A percentile compares a stretch with the other conserved stretches of the same genome.
phyloP scores from a whole-genome alignment of 2,329 filamentous ascomycete species.

The Fusarium sp. region DNA sequence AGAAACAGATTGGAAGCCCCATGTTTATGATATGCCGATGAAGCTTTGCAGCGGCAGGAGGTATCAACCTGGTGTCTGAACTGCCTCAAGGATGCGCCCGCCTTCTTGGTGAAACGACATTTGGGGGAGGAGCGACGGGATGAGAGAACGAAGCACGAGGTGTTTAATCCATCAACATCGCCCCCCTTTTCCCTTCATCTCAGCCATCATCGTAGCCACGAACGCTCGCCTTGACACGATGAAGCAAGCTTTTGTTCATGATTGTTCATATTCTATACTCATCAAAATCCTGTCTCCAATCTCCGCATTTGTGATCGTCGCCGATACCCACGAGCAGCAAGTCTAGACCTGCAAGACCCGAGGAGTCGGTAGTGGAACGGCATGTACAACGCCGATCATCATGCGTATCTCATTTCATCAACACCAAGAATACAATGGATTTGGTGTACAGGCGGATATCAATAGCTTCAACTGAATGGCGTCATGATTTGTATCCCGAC shows the following conservation, averaged over 20 bases:
- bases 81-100: background rate
- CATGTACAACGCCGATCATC: background rate
- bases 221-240: background rate
- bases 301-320: background rate
- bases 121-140: background rate
- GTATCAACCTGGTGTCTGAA: fast-evolving
- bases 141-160: background rate
- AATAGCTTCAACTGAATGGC: background rate
- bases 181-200: too few species aligned
- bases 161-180: background rate
- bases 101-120: background rate
- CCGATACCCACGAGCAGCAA: too few species aligned
- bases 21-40: fast-evolving
- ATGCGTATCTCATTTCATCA: background rate
- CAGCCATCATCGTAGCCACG: background rate
- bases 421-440: background rate
- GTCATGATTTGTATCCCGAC: too few species aligned
- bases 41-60: background rate
- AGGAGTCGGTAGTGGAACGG: background rate
- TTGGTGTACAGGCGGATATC: fast-evolving
- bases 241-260: background rate
- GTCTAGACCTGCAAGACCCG: background rate
- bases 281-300: background rate
- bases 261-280: background rate
- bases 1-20: background rate